phyloP scores from a whole-genome alignment of 805 yeast genomes.

The Cyberlindnera mississippiensis region DNA sequence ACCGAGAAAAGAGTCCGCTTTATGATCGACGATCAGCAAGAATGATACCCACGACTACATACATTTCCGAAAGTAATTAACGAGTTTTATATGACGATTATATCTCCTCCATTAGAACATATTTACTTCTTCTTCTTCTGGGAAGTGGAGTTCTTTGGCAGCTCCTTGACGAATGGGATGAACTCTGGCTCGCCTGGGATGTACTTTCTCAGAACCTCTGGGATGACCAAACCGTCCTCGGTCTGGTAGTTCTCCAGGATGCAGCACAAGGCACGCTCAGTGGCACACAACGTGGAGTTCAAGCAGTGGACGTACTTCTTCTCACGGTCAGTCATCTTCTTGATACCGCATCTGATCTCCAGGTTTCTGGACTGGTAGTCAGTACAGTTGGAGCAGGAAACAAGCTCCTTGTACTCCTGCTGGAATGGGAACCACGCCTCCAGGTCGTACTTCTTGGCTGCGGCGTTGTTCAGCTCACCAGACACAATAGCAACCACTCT shows the following conservation, averaged over 20 bases:
- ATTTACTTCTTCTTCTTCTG: slow-evolving; percentile 44
- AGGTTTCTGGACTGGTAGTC: slow-evolving; percentile 98
- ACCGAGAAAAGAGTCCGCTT: slow-evolving; percentile 7
- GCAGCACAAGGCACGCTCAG: slow-evolving; percentile 98
- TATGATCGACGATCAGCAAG: background rate
- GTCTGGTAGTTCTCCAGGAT: slow-evolving; percentile 96
- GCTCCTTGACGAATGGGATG: slow-evolving; percentile 82
- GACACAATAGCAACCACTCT: slow-evolving; percentile 97
- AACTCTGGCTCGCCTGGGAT: slow-evolving; percentile 99
- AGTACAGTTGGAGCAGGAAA: slow-evolving; percentile 98
- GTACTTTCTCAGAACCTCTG: slow-evolving; percentile 92
- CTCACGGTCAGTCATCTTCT: slow-evolving; percentile 89
- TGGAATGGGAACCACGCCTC: slow-evolving; percentile 99
- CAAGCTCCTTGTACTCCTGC: slow-evolving; percentile 96
- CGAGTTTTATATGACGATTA: background rate
- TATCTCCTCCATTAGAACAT: background rate
- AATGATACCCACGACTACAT: background rate
- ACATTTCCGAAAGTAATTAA: background rate
- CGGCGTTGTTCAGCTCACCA: slow-evolving; percentile 98
- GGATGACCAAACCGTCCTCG: slow-evolving; percentile 89
- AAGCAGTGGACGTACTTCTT: slow-evolving; percentile 98
- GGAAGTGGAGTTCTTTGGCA: slow-evolving; percentile 92
- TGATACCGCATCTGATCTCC: slow-evolving; percentile 98
- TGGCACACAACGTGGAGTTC: slow-evolving; percentile 95
- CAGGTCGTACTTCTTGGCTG: slow-evolving; percentile 97